Percentiles rank a stretch among this genome's conserved stretches.
phyloP scores from a whole-genome alignment of 768 basidiomycete genomes.

The Lentinula lateritia region DNA sequence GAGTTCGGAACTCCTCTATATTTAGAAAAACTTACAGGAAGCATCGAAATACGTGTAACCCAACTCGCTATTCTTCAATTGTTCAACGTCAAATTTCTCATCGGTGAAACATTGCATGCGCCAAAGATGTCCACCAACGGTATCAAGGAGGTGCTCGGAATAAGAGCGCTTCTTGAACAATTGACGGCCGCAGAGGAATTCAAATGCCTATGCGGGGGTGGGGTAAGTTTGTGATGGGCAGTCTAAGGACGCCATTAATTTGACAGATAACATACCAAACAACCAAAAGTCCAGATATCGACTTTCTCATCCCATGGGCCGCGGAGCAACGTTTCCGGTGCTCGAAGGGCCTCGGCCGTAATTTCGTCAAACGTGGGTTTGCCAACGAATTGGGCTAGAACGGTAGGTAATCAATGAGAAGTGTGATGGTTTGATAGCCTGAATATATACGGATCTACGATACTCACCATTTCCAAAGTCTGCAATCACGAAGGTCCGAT shows the following conservation, averaged over 20 bases:
- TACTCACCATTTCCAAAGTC: constrained; percentile 22
- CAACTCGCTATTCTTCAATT: constrained; percentile 8
- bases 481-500: constrained; percentile 17
- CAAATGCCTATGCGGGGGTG: constrained; percentile 6
- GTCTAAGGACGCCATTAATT: not conserved
- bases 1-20: not conserved
- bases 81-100: constrained; percentile 9
- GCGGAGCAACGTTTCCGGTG: constrained; percentile 23
- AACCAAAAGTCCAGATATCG: constrained; percentile 27
- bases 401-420: constrained; percentile 4
- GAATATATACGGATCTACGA: not conserved
- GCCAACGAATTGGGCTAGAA: constrained; percentile 5
- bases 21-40: constrained; percentile 2
- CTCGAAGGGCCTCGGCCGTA: constrained; percentile 17
- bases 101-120: constrained; percentile 14
- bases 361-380: constrained; percentile 13
- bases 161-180: constrained; percentile 12
- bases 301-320: constrained; percentile 21
- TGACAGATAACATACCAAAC: constrained; percentile 15
- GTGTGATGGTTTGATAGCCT: not conserved
- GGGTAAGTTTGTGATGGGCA: not conserved
- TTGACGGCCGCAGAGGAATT: constrained; percentile 6
- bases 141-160: constrained; percentile 9
- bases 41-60: constrained; percentile 11
- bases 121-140: constrained; percentile 7